phyloP scores from a whole-genome alignment of 805 yeast species.

The Saccharomycopsis selenospora region DNA sequence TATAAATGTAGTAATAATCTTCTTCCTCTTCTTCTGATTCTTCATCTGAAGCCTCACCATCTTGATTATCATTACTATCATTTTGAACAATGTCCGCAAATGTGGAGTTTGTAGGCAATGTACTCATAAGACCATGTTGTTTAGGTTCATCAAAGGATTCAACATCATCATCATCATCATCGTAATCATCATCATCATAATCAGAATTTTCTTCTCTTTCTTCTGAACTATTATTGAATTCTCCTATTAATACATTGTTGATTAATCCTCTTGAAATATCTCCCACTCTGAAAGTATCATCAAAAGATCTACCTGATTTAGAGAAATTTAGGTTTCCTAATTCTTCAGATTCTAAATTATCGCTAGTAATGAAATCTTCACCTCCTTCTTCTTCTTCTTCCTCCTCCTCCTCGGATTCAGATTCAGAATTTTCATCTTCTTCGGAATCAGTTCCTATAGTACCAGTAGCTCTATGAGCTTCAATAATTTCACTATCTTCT shows the following conservation, averaged over 20 bases:
- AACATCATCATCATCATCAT: slow-evolving; percentile 20
- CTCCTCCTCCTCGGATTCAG: not conserved
- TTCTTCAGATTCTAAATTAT: slow-evolving; percentile 11
- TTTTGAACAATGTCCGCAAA: slow-evolving; percentile 4
- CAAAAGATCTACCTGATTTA: not conserved
- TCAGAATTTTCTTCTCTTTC: slow-evolving; percentile 13
- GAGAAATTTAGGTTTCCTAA: slow-evolving; percentile 15
- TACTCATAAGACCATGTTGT: slow-evolving; percentile 21
- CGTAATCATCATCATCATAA: slow-evolving; percentile 11
- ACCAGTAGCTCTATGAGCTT: not conserved
- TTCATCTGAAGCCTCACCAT: not conserved
- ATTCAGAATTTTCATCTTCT: slow-evolving; percentile 6
- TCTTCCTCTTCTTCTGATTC: not conserved
- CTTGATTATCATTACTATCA: not conserved
- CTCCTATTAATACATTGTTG: not conserved
- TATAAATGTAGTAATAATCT: not conserved
- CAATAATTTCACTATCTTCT: slow-evolving; percentile 4
- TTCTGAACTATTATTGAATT: not conserved
- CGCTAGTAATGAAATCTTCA: slow-evolving; percentile 13
- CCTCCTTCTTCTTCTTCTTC: slow-evolving; percentile 12
- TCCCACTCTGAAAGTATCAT: not conserved
- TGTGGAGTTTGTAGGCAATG: slow-evolving; percentile 20
- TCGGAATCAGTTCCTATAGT: not conserved
- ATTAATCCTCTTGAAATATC: not conserved
- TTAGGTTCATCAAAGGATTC: slow-evolving; percentile 21